Evolutionary conservation across 192 early-diverging fungal species (phyloP).

Genomic region (Coemansia sp.): DNA sequence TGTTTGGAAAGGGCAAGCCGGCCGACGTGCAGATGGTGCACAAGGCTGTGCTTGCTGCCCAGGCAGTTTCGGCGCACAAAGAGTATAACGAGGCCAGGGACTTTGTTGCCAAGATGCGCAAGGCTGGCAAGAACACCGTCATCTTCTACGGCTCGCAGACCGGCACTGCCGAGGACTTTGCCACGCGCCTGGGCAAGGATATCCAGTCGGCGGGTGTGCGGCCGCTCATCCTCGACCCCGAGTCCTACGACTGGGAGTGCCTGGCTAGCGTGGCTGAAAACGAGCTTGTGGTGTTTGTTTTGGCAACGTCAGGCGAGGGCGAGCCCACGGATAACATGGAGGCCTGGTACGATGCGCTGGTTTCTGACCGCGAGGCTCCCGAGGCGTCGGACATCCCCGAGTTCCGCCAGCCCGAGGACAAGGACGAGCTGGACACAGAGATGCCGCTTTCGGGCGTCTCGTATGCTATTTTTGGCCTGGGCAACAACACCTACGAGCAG

Average conservation of each 20-base stretch:
- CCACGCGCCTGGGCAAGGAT: slow-evolving; percentile 85
- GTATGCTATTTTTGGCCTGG: slow-evolving; percentile 51
- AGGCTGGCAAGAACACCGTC: slow-evolving; percentile 66
- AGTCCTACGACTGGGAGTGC: slow-evolving; percentile 88
- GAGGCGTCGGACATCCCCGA: slow-evolving; percentile 60
- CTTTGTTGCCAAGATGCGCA: slow-evolving; percentile 53
- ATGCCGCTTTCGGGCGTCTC: slow-evolving; percentile 50
- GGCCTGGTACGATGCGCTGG: slow-evolving; percentile 87
- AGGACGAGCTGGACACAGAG: slow-evolving; percentile 86
- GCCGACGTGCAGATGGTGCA: slow-evolving; percentile 23
- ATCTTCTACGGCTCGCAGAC: slow-evolving; percentile 98
- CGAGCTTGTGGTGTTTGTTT: slow-evolving; percentile 79
- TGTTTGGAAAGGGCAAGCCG: slow-evolving; percentile 29
- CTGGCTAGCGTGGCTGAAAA: slow-evolving; percentile 62
- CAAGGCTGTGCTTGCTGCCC: slow-evolving; percentile 10
- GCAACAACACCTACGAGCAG: slow-evolving; percentile 56
- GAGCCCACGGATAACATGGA: slow-evolving; percentile 98
- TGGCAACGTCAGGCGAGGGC: slow-evolving; percentile 97
- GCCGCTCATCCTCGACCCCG: slow-evolving; percentile 79
- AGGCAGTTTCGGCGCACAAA: background rate
- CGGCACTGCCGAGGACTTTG: slow-evolving; percentile 98
- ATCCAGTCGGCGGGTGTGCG: slow-evolving; percentile 59
- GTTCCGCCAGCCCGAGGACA: slow-evolving; percentile 58
- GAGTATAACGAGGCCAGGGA: slow-evolving; percentile 35
- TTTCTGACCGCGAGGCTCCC: slow-evolving; percentile 56